Conservation (phyloP, 805 yeast genomes). For the Kluyveromyces aestuarii region DNA sequence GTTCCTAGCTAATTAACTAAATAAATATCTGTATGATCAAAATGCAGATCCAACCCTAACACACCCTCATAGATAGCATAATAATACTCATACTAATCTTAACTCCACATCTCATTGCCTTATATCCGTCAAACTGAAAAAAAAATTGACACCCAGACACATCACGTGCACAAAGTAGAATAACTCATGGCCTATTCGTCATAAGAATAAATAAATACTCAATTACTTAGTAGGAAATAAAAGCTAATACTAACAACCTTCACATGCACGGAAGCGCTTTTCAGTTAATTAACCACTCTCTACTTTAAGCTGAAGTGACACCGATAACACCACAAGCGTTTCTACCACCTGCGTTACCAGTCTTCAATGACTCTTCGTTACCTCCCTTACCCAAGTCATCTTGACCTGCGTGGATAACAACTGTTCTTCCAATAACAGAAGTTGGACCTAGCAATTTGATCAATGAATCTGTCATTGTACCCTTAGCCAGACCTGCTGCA, state of each 20-base stretch:
- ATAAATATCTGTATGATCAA: background rate
- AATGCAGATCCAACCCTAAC: background rate
- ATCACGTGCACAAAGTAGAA: too few species aligned
- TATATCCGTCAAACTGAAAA: too few species aligned
- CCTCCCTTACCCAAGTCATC: constrained; percentile 96
- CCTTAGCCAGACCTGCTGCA: constrained; percentile 83
- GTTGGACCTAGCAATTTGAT: constrained; percentile 79
- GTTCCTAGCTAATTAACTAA: background rate
- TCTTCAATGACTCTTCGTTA: constrained; percentile 79
- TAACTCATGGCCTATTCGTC: too few species aligned
- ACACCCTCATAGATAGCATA: background rate
- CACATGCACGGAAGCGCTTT: too few species aligned
- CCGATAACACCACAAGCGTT: constrained; percentile 99
- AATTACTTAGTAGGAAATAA: too few species aligned
- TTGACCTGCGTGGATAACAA: constrained; percentile 85
- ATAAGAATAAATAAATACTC: too few species aligned
- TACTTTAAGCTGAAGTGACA: constrained; percentile 11
- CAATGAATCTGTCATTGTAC: constrained; percentile 66
- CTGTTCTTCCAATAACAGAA: constrained; percentile 90
- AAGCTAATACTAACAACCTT: too few species aligned
- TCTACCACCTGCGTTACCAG: constrained; percentile 98
- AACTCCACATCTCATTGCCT: too few species aligned
- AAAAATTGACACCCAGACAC: too few species aligned
- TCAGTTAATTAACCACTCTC: too few species aligned
- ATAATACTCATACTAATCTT: too few species aligned